Base-by-base conservation (phyloP, 805 yeast genomes). In the Saccharomycopsis sp. region DNA sequence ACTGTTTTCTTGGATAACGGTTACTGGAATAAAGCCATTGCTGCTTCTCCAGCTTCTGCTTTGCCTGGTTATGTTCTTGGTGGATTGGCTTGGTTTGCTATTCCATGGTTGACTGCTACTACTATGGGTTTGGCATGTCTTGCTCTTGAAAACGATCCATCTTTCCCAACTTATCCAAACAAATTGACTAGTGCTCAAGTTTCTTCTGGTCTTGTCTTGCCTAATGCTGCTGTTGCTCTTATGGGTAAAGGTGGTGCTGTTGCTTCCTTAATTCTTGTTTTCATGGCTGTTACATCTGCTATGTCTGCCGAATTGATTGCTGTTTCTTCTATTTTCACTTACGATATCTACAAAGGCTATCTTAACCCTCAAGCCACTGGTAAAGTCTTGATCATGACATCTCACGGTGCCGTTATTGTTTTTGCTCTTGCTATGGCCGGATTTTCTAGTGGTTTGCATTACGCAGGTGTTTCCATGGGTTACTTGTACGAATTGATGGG, bases 221-320 rank as follows among this genome's bases (percentile, higher is more conserved):
- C 80, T 20, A 72, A 76, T 22, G 77, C 96, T 47, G 96, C 97
- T 1, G 86, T 83, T 49, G 89, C 96, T 0, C 73, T 91, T 49
- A 76, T 91, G 72, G 97, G 97, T 56, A 85, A 78, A 63, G 89
- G 93, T 65, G 97, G 97, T 62, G 96, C 96, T 2, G 92, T 83
- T 53, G 92, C 92, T 41, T 80, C 91, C 8, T 77, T 91, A 63
- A 70, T 91, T 38, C 73, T 91, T 76, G 81, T 90, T 9, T 91
- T 91, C 72, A 87, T 89, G 92, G 96, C 97, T 24, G 93, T 87
- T 50, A 91, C 97, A 0, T 87, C 96, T 53, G 96, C 97, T 24
- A 83, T 89, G 80, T 87, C 96, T 35, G 93, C 97, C 44, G 97
- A 91, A 72, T 80, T 91, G 67, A 88, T 91, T 68, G 87, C 97